phyloP scores from a whole-genome alignment of 1,284 basidiomycete species.

The Marasmius fiardii region DNA sequence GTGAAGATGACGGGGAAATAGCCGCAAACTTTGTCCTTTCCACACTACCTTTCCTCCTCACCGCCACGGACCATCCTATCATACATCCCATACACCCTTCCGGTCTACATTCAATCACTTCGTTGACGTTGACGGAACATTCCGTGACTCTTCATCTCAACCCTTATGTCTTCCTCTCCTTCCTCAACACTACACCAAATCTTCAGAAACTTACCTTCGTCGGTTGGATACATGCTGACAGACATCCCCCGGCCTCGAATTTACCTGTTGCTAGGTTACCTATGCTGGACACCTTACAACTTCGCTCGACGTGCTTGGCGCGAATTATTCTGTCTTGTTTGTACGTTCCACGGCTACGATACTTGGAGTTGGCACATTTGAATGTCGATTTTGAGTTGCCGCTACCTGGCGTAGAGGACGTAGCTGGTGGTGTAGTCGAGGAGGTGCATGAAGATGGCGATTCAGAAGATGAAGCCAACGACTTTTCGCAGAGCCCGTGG shows the following conservation, averaged over 20 bases:
- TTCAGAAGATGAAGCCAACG: constrained; percentile 65
- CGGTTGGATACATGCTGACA: constrained; percentile 49
- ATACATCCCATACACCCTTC: constrained; percentile 46
- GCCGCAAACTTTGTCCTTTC: constrained; percentile 2
- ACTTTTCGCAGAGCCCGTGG: constrained; percentile 70
- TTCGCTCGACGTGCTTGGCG: constrained; percentile 57
- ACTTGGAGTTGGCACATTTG: constrained; percentile 60
- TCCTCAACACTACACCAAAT: constrained; percentile 55
- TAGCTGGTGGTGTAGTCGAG: constrained; percentile 5
- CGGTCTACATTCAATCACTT: constrained; percentile 36
- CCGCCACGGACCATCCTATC: constrained; percentile 10
- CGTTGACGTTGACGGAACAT: constrained; percentile 51
- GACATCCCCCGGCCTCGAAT: constrained; percentile 18
- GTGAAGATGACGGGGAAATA: not conserved
- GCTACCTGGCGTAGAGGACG: constrained; percentile 7
- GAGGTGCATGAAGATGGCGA: constrained; percentile 52
- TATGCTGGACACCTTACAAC: constrained; percentile 48
- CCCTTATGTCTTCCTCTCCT: constrained; percentile 48
- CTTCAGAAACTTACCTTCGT: constrained; percentile 54
- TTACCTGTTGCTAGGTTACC: constrained; percentile 48
- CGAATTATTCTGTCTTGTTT: constrained; percentile 62
- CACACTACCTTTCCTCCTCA: constrained; percentile 23
- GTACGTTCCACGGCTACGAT: constrained; percentile 49
- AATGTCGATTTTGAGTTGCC: constrained; percentile 57
- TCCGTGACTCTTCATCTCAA: constrained; percentile 35